Conservation (phyloP, 495 filamentous ascomycete genomes). For the Aspergillus baeticus region DNA sequence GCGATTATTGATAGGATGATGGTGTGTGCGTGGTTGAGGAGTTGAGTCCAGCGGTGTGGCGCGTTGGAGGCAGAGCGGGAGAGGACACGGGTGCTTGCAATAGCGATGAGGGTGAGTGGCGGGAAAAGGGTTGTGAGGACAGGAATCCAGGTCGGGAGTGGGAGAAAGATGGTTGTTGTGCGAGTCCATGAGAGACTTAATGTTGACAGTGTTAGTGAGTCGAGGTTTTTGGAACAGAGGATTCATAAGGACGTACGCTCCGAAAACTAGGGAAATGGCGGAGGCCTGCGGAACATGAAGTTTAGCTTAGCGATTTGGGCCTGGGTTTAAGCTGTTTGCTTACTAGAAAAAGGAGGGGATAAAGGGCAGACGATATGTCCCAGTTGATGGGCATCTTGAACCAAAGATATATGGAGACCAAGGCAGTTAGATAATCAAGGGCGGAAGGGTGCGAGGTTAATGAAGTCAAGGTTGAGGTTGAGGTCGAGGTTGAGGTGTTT, state of each 20-base stretch:
- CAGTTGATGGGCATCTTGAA: too few relatives aligned
- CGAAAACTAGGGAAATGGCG: slow-evolving; percentile 18
- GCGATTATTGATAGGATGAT: slow-evolving; percentile 52
- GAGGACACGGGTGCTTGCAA: slow-evolving; percentile 10
- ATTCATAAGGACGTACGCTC: slow-evolving; percentile 17
- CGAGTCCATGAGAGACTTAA: slow-evolving; percentile 29
- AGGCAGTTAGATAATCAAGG: too few relatives aligned
- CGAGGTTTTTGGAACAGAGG: neutral
- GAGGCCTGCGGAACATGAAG: neutral
- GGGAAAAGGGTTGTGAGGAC: slow-evolving; percentile 27
- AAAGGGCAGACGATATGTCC: too few relatives aligned
- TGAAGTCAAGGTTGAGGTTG: too few relatives aligned
- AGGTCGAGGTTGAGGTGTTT: too few relatives aligned
- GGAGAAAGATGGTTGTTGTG: slow-evolving; percentile 23
- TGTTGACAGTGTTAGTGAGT: slow-evolving; percentile 3
- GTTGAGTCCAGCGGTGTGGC: neutral
- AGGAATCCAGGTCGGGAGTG: slow-evolving; percentile 27
- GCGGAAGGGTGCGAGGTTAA: too few relatives aligned
- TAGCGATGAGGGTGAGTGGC: slow-evolving; percentile 11
- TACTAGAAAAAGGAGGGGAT: neutral
- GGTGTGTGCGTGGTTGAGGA: slow-evolving; percentile 35
- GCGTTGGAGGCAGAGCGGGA: neutral
- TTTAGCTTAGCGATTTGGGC: neutral
- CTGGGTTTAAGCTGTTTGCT: neutral
- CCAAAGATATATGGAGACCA: too few relatives aligned